Base-by-base conservation (phyloP, 805 yeast species). In the Candida chauliodis region DNA sequence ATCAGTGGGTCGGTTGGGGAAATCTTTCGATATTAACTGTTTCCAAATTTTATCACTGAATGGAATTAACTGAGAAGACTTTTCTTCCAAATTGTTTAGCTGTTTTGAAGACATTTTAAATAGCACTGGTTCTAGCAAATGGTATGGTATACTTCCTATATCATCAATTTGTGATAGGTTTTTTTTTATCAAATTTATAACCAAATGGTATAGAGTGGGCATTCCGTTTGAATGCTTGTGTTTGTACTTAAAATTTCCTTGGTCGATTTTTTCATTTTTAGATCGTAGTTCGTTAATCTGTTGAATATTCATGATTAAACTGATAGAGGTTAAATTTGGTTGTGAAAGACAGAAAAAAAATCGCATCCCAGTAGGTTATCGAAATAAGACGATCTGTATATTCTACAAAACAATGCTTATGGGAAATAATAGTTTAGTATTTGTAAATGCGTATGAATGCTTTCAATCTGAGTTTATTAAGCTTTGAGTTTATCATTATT, bases 31-130 rank as follows among this genome's bases (percentile, higher is more conserved):
- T 1, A 76, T 55, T 16, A 76, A 51, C n/a, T 42, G 38, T 27
- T 49, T 51, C 81, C 81, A 76, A 23, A 76, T 45, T 5, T 55
- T 58, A 43, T 75, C 79, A 3, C 73, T 56, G 29, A 61, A 52
- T 1, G 69, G 64, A 5, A 51, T 52, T 1, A 76, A 47, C 17
- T 61, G 73, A 4, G 75, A 73, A 30, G 76, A 70, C 32, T 48
- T 54, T 1, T 40, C 41, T 49, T 76, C 81, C 0, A 75, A 58
- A 6, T 46, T 40, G 24, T 53, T 53, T 13, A 76, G 55, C 34
- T 75, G 70, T 42, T 64, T 69, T 3, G 73, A 67, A 3, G 66
- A 61, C 63, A 75, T 71, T 38, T 64, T 65, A 41, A 46, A 50
- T 9, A 76, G 55, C 1, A 76, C 55, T 0, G 81, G 79, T 45